Evolutionary conservation across 768 basidiomycete genomes (phyloP), one percentile per base, ranked within the genome.

Genomic region (Baorangia bicolor): DNA sequence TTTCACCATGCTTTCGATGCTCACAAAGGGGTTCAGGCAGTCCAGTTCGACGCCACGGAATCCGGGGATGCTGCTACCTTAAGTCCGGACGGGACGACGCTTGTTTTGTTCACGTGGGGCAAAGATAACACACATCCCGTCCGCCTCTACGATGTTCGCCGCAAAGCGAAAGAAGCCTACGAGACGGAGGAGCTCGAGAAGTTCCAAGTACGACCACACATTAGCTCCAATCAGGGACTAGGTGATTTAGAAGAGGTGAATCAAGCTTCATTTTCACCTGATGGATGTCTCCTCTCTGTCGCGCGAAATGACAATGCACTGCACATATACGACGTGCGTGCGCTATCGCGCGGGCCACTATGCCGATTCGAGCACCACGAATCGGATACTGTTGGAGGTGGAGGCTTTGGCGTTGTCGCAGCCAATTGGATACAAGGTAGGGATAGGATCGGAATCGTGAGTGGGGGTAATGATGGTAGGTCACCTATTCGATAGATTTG

Each of bases 401-500:
- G 59, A 23, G 57, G 57, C 3, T 86, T 72, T 64, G 87, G 86
- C 0, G 69, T 86, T 27, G 75, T 80, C 3, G 75, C 79, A 35
- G 74, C 75, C 21, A 69, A 79, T 43, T 89, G 86, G 87, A 68
- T 83, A 14, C 72, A 81, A 48, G 73, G 70, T 9, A 68, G 71
- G 43, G 53, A 61, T 14, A 69, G 77, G 65, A 58, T 76, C n/a
- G 80, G 82, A 5, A 74, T 88, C 20, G 66, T 85, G 20, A 86
- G 81, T 10, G 86, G 83, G 4, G 86, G 87, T 0, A 74, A 79
- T 34, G 87, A 90, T 64, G 87, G 87, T 87, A 58, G 53, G 79
- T 63, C 45, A 12, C 40, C 14, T 21, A 35, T 41, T 18, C 41
- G 30, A 42, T 20, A 5, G 7, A 41, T 21, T 40, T 16, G 14